phyloP scores from a whole-genome alignment of 192 early-diverging fungal genomes.

The Backusella luteola region DNA sequence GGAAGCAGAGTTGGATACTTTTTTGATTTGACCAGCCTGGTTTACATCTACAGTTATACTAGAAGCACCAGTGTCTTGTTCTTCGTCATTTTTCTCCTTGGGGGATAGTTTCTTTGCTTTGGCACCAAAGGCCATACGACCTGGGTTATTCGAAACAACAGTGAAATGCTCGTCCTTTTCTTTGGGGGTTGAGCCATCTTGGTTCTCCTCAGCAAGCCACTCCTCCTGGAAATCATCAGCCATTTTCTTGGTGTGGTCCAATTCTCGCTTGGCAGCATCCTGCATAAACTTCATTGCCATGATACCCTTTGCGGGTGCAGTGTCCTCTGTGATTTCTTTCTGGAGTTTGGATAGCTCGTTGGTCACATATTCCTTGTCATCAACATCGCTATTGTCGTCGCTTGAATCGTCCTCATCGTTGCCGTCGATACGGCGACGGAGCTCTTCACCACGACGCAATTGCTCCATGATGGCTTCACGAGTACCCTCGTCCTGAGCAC shows the following conservation, averaged over 20 bases:
- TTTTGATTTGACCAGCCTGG: constrained; percentile 45
- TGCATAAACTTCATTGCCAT: constrained; percentile 99
- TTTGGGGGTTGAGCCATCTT: constrained; percentile 27
- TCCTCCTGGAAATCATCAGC: constrained; percentile 50
- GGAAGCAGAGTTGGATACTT: constrained; percentile 49
- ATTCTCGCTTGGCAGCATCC: constrained; percentile 60
- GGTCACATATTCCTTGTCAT: constrained; percentile 28
- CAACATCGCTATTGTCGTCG: constrained; percentile 48
- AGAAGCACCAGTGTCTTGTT: background rate
- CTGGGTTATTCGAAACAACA: constrained; percentile 48
- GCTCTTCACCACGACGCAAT: constrained; percentile 70
- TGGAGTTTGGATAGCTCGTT: constrained; percentile 52
- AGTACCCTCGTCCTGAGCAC: constrained; percentile 55
- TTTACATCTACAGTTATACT: constrained; percentile 44
- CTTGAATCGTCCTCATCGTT: constrained; percentile 43
- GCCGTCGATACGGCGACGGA: constrained; percentile 82
- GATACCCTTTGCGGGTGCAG: constrained; percentile 69
- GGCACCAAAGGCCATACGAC: constrained; percentile 63
- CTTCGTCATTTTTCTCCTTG: background rate
- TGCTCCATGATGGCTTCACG: constrained; percentile 86
- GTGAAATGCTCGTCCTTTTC: constrained; percentile 29
- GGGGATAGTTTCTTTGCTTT: constrained; percentile 5
- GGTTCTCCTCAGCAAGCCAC: constrained; percentile 37
- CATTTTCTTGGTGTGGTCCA: constrained; percentile 41
- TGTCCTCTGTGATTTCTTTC: constrained; percentile 42